Base-by-base conservation (phyloP, 202 grass and related monocot species). In the Bolboschoenoplectus hybrid region DNA sequence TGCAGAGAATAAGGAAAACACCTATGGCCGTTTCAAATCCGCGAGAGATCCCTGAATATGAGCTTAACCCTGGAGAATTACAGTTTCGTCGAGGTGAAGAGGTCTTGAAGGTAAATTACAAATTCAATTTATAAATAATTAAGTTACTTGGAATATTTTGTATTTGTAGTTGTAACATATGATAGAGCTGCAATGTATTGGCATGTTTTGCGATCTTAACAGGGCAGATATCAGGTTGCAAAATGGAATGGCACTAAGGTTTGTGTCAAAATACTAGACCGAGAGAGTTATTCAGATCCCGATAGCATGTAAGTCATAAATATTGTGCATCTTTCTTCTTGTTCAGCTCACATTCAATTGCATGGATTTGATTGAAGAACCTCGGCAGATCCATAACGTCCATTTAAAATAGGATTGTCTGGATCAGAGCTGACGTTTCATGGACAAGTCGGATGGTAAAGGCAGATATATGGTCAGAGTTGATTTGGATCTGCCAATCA, bases 191-290 rank as follows among this genome's bases (percentile, higher is more conserved):
- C 85, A 19, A 72, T 74, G 47, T 71, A 35, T 58, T 80, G 75
- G 7, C 36, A 43, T 60, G 51, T 17, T 79, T 57, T 82, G 5
- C 56, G 56, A 88, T 35, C 61, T 38, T 66, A 61, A 88, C 92
- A 99, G 97, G 97, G 92, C n/a, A 63, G 49, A 12, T 99, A 99
- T 73, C 92, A 94, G 86, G 89, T 94, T 87, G 97, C 92, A 17
- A 99, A 99, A 87, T 99, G 97, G 97, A 99, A 99, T 49, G 93
- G 92, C 34, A 97, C 92, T 2, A 99, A 96, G 83, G 89, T 99
- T 84, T 94, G 83, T n/a, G 97, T 97, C 3, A 99, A 99, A 86
- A 92, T 99, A 40, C 92, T 99, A 39, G 93, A 99, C 66, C 95
- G 89, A 90, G 89, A 94, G 43, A 85, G 85, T 80, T 92, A 93